phyloP scores from a whole-genome alignment of 805 yeast species.

The Metschnikowia santaceciliae region DNA sequence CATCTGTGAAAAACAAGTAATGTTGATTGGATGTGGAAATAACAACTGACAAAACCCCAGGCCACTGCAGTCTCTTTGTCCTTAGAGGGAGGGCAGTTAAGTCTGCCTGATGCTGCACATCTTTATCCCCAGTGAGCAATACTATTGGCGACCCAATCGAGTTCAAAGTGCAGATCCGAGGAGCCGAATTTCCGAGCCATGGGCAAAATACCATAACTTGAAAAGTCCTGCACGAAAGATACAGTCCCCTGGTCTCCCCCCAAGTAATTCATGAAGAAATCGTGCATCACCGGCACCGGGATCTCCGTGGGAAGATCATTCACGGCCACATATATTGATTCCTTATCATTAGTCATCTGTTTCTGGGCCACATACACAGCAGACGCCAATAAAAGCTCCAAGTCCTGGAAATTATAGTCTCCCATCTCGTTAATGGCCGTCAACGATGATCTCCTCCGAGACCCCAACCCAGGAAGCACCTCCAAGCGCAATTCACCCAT shows the following conservation, averaged over 20 bases:
- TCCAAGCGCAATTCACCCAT: constrained; percentile 36
- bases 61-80: too few relatives aligned
- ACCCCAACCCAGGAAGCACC: constrained; percentile 17
- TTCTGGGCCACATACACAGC: constrained; percentile 28
- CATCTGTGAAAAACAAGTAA: too few relatives aligned
- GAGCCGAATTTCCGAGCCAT: constrained; percentile 33
- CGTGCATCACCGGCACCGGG: constrained; percentile 35
- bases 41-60: too few relatives aligned
- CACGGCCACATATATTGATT: constrained; percentile 21
- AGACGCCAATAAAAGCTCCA: constrained; percentile 29
- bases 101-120: too few relatives aligned
- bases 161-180: constrained; percentile 23
- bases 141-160: constrained; percentile 38
- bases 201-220: constrained; percentile 24
- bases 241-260: constrained; percentile 18
- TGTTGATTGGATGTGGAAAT: too few relatives aligned
- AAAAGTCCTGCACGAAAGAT: constrained; percentile 21
- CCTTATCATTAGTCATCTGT: constrained; percentile 10
- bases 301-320: constrained; percentile 33
- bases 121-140: constrained; percentile 17
- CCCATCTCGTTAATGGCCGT: constrained; percentile 37
- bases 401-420: constrained; percentile 39
- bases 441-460: constrained; percentile 35
- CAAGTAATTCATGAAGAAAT: constrained; percentile 32
- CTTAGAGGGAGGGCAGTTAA: too few relatives aligned